Percentiles rank a stretch among this genome's conserved stretches.
phyloP scores from a whole-genome alignment of 1,139 yeast genomes.

The Geotrichum reessii region DNA sequence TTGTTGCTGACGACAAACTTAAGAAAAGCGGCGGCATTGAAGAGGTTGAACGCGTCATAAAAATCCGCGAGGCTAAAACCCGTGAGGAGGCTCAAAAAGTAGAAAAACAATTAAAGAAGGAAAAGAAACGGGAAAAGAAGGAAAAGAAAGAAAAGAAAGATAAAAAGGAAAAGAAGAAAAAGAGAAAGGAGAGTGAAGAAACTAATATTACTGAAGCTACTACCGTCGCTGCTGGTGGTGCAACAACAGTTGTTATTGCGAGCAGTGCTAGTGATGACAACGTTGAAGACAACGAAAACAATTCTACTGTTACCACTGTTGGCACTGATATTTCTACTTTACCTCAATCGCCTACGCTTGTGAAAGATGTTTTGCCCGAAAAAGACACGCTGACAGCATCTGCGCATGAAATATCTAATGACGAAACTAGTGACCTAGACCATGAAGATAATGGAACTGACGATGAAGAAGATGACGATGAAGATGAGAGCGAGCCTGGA shows the following conservation, averaged over 20 bases:
- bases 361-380: background rate
- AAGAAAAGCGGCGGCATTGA: constrained; percentile 85
- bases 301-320: background rate
- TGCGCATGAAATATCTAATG: background rate
- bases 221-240: background rate
- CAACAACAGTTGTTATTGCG: background rate
- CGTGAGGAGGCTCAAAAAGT: constrained; percentile 31
- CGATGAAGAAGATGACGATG: background rate
- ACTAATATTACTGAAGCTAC: background rate
- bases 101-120: constrained; percentile 5
- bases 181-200: constrained; percentile 27
- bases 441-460: background rate
- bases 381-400: background rate
- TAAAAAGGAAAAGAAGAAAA: constrained; percentile 42
- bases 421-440: background rate
- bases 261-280: background rate
- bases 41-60: constrained; percentile 69
- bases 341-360: background rate
- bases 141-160: constrained; percentile 49
- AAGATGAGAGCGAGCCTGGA: background rate
- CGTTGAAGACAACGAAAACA: background rate
- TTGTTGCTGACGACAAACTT: constrained; percentile 69
- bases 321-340: background rate
- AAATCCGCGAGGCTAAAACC: constrained; percentile 50
- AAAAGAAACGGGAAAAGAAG: constrained; percentile 31